Conservation (phyloP, 192 early-diverging fungal species). For the Phycomyces blakesleeanus region DNA sequence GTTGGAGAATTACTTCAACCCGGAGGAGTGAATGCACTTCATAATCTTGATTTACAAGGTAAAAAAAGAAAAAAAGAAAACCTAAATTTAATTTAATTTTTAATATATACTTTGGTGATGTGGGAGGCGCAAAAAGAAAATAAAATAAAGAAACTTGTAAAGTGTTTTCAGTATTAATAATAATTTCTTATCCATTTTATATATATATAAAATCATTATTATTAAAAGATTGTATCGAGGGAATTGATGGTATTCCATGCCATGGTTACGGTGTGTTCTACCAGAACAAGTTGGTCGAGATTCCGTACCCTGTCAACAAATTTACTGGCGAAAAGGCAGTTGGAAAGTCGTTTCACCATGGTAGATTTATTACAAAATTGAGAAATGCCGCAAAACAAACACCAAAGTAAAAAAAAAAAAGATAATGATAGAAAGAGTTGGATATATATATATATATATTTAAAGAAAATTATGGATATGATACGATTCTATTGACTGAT, state of each 20-base stretch:
- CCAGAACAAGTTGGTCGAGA: conserved; percentile 51
- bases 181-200: neutral
- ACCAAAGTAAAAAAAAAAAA: conserved; percentile 44
- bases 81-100: too few relatives aligned
- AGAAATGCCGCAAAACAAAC: conserved; percentile 57
- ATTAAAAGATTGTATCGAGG: conserved; percentile 63
- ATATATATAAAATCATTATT: neutral
- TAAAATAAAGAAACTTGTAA: too few relatives aligned
- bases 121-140: too few relatives aligned
- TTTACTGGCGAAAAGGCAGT: conserved; percentile 41
- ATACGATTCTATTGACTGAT: too few relatives aligned
- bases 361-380: conserved; percentile 85
- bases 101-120: too few relatives aligned
- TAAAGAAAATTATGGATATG: too few relatives aligned
- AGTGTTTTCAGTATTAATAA: too few relatives aligned
- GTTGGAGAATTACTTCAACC: conserved; percentile 98
- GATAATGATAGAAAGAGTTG: too few relatives aligned
- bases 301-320: conserved; percentile 65
- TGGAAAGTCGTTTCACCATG: conserved; percentile 92
- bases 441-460: too few relatives aligned
- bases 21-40: conserved; percentile 81
- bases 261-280: conserved; percentile 81
- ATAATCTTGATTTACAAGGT: conserved; percentile 69
- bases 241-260: conserved; percentile 79
- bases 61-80: conserved; percentile 4